These are phyloP conservation scores for Heliamphora pulchella DNA, from an alignment of 179 eudicot genomes.

Conservation along the genomic window DNA sequence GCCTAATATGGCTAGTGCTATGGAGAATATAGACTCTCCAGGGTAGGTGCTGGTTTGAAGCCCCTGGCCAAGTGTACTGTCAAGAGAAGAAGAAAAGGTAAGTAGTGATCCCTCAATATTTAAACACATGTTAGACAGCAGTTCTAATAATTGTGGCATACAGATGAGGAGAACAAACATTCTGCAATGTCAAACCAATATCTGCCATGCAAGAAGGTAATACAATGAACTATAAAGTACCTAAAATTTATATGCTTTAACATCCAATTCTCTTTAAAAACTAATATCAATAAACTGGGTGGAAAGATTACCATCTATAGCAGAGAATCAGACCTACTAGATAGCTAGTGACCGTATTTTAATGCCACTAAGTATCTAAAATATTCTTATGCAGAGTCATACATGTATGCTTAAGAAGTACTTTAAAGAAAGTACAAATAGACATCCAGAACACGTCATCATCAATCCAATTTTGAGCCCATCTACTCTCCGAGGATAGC, in stretches of 20 bases:
- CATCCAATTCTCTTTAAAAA: not conserved
- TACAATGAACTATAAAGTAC: not conserved
- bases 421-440: not conserved
- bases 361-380: not conserved
- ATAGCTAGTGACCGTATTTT: not conserved
- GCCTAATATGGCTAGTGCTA: slow-evolving; percentile 74
- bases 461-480: not conserved
- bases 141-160: not conserved
- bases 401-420: not conserved
- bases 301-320: not conserved
- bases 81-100: slow-evolving; percentile 9
- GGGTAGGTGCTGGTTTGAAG: slow-evolving; percentile 87
- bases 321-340: not conserved
- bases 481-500: not conserved
- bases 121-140: not conserved
- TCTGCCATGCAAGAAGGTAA: not conserved
- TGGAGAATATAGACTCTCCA: slow-evolving; percentile 80
- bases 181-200: not conserved
- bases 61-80: slow-evolving; percentile 92
- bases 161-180: not conserved
- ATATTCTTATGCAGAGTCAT: not conserved
- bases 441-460: not conserved
- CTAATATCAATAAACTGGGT: not conserved
- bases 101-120: not conserved
- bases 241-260: not conserved